phyloP scores from a whole-genome alignment of 345 rosid species.

The Linum usitatissimum region DNA sequence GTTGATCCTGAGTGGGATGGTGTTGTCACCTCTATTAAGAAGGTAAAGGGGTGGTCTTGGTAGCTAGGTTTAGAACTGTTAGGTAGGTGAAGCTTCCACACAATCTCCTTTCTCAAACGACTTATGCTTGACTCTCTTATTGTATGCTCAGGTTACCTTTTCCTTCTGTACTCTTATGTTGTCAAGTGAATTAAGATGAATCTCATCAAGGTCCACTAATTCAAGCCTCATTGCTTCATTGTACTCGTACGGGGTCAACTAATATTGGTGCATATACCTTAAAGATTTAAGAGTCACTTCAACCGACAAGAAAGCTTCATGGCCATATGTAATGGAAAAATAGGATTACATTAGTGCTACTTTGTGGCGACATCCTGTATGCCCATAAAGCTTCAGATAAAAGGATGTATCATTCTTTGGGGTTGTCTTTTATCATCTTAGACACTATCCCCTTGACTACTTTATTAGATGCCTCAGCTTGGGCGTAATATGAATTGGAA shows the following conservation, averaged over 20 bases:
- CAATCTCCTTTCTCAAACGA: background rate
- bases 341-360: background rate
- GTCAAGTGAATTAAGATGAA: background rate
- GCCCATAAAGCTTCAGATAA: background rate
- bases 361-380: background rate
- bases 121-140: background rate
- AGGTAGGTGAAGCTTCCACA: background rate
- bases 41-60: too few relatives aligned
- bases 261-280: background rate
- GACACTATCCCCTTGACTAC: background rate
- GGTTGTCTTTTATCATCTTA: conserved; percentile 3
- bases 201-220: background rate
- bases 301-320: background rate
- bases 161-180: background rate
- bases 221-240: background rate
- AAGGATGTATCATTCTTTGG: background rate
- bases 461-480: conserved; percentile 1
- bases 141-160: background rate
- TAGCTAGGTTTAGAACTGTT: too few relatives aligned
- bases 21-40: too few relatives aligned
- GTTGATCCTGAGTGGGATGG: too few relatives aligned
- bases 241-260: background rate
- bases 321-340: conserved; percentile 6
- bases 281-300: background rate
- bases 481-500: background rate